Percentiles rank a stretch among this genome's conserved stretches.
Conservation (phyloP, 441 rosid genomes). For the Euphorbia schlechtendalii region DNA sequence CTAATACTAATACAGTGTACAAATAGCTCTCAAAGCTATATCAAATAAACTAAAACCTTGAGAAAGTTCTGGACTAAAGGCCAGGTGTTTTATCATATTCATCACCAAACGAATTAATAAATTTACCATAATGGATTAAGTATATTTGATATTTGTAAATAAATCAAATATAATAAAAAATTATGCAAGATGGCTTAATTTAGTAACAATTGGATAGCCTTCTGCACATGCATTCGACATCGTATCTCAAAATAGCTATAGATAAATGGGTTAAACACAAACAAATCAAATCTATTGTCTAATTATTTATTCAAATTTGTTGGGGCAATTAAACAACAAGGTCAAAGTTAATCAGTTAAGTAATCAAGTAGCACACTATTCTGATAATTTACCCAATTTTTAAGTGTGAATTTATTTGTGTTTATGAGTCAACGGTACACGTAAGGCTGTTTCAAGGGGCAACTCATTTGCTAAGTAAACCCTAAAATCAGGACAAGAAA, state of each 20-base stretch:
- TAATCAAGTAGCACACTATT: not conserved
- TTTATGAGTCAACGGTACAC: conserved; percentile 25
- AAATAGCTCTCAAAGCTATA: not conserved
- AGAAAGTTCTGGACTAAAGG: conserved; percentile 9
- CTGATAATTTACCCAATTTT: conserved; percentile 7
- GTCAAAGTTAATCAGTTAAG: conserved; percentile 3
- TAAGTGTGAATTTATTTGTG: not conserved
- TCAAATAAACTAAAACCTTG: not conserved
- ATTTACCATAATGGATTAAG: too few relatives aligned
- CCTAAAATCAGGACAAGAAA: conserved; percentile 17
- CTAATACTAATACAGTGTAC: not conserved
- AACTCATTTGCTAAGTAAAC: conserved; percentile 25
- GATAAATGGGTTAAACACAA: not conserved
- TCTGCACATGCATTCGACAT: conserved; percentile 17
- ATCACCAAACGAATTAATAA: not conserved
- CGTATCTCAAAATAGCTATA: conserved; percentile 16
- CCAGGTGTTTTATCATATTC: conserved; percentile 9
- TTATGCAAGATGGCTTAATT: conserved; percentile 11
- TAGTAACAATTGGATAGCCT: conserved; percentile 3
- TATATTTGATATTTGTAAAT: too few relatives aligned
- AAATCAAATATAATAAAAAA: too few relatives aligned
- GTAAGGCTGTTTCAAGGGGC: conserved; percentile 22
- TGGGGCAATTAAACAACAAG: conserved; percentile 17
- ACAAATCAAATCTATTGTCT: not conserved
- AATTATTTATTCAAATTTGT: conserved; percentile 17